These are phyloP conservation scores for Globisporangium middletonii DNA, from an alignment of 352 stramenopile genomes.

Conservation along the genomic window DNA sequence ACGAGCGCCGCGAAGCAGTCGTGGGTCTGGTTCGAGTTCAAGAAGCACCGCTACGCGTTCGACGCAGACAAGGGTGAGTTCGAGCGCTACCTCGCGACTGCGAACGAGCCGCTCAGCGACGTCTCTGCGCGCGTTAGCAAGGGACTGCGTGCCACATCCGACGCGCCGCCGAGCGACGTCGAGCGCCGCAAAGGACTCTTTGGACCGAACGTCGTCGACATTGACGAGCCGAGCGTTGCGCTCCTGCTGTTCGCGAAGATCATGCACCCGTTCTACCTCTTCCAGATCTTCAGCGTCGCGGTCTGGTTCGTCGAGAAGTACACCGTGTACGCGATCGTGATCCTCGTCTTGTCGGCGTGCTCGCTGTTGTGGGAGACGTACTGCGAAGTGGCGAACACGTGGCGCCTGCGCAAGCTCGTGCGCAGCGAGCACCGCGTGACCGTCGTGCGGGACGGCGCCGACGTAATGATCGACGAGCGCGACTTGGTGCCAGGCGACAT, in stretches of 20 bases:
- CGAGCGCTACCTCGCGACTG: conserved; percentile 38
- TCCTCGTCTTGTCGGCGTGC: conserved; percentile 44
- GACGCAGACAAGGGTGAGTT: conserved; percentile 40
- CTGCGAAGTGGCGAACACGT: conserved; percentile 53
- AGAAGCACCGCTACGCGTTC: conserved; percentile 59
- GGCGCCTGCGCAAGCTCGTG: conserved; percentile 51
- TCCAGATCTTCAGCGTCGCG: conserved; percentile 54
- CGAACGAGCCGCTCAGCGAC: conserved; percentile 17
- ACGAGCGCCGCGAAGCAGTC: background rate
- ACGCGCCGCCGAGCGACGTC: background rate
- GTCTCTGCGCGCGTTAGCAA: conserved; percentile 15
- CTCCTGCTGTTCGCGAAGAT: conserved; percentile 53
- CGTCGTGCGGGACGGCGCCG: conserved; percentile 33
- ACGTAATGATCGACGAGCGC: conserved; percentile 38
- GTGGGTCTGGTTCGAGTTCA: conserved; percentile 58
- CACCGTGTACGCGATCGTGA: conserved; percentile 52
- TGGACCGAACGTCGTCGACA: conserved; percentile 38
- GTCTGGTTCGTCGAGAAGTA: conserved; percentile 68
- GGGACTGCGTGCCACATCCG: conserved; percentile 8
- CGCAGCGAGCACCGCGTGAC: conserved; percentile 25
- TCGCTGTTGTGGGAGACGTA: conserved; percentile 66
- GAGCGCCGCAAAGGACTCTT: conserved; percentile 20
- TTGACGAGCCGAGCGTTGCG: conserved; percentile 24
- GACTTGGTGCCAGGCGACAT: conserved; percentile 66
- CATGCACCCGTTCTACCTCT: conserved; percentile 77